Percentiles rank a stretch among this genome's conserved stretches.
Conservation (phyloP, 768 basidiomycete species). For the Mycena amicta region DNA sequence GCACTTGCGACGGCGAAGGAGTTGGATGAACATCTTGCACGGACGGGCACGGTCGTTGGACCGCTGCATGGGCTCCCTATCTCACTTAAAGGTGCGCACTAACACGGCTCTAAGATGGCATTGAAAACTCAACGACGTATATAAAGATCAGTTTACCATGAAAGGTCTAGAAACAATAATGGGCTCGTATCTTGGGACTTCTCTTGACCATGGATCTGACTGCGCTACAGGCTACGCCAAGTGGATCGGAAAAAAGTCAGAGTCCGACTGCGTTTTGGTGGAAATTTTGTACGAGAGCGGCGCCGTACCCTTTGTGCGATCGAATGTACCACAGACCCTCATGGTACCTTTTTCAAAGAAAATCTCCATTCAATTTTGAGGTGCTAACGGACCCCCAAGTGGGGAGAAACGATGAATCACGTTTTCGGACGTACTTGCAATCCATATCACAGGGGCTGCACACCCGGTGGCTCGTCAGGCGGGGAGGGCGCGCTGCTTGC, state of each 20-base stretch:
- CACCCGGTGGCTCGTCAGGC: slow-evolving; percentile 66
- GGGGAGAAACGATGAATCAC: slow-evolving; percentile 64
- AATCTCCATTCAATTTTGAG: not conserved
- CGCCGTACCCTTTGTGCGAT: slow-evolving; percentile 60
- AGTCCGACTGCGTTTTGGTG: slow-evolving; percentile 52
- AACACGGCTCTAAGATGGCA: too few relatives aligned
- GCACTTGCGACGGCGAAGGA: slow-evolving; percentile 49
- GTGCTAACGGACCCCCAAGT: slow-evolving; percentile 32
- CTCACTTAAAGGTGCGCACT: slow-evolving; percentile 38
- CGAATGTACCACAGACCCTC: slow-evolving; percentile 61
- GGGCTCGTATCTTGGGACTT: slow-evolving; percentile 19
- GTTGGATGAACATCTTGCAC: slow-evolving; percentile 47
- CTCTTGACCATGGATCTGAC: not conserved
- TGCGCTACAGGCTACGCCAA: slow-evolving; percentile 49
- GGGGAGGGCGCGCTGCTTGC: slow-evolving; percentile 69
- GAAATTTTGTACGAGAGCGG: slow-evolving; percentile 56
- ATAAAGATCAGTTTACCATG: slow-evolving; percentile 56
- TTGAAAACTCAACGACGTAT: not conserved
- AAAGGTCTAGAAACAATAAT: slow-evolving; percentile 58
- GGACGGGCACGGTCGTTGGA: slow-evolving; percentile 52
- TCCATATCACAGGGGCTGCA: slow-evolving; percentile 58
- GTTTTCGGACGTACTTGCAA: slow-evolving; percentile 66
- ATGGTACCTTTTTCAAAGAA: slow-evolving; percentile 1
- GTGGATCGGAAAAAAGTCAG: slow-evolving; percentile 51
- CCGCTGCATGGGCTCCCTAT: slow-evolving; percentile 56